Conservation (phyloP, 208 protist species). For the Acanthamoeba castellanii region DNA sequence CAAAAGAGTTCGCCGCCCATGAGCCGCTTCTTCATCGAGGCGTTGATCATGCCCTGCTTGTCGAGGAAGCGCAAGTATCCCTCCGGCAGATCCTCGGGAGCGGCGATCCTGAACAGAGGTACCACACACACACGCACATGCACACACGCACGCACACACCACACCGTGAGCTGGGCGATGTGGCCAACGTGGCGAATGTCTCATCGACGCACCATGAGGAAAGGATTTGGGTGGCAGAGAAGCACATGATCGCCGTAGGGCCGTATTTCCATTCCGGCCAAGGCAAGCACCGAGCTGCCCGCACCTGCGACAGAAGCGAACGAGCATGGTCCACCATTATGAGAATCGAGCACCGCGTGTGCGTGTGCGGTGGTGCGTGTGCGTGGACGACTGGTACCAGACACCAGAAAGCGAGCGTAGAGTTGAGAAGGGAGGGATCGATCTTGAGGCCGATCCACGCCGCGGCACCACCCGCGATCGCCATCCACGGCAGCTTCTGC, state of each 20-base stretch:
- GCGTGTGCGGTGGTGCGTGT: no score
- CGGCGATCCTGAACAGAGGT: not conserved
- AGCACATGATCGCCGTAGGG: slow-evolving; percentile 47
- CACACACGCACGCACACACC: no score
- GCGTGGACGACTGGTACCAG: not conserved
- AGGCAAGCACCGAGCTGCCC: slow-evolving; percentile 37
- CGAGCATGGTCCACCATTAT: not conserved
- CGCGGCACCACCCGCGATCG: slow-evolving; percentile 2
- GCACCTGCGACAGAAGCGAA: not conserved
- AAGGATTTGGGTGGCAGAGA: slow-evolving; percentile 63
- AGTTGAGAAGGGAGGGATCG: slow-evolving; percentile 56
- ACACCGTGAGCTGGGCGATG: not conserved
- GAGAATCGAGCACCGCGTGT: no score
- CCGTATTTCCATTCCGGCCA: slow-evolving; percentile 19
- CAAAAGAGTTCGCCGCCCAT: slow-evolving; percentile 57
- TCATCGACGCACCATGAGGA: not conserved
- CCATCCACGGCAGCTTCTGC: slow-evolving; percentile 59
- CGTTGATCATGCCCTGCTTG: slow-evolving; percentile 52
- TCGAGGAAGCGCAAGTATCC: slow-evolving; percentile 50
- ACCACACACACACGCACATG: not conserved
- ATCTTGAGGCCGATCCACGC: slow-evolving; percentile 45
- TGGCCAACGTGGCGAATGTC: no score
- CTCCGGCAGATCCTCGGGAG: slow-evolving; percentile 32
- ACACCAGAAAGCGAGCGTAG: slow-evolving; percentile 59
- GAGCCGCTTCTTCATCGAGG: slow-evolving; percentile 2